Evolutionary conservation across 345 rosid species (phyloP).

Genomic region (Zanthoxylum bungeanum): DNA sequence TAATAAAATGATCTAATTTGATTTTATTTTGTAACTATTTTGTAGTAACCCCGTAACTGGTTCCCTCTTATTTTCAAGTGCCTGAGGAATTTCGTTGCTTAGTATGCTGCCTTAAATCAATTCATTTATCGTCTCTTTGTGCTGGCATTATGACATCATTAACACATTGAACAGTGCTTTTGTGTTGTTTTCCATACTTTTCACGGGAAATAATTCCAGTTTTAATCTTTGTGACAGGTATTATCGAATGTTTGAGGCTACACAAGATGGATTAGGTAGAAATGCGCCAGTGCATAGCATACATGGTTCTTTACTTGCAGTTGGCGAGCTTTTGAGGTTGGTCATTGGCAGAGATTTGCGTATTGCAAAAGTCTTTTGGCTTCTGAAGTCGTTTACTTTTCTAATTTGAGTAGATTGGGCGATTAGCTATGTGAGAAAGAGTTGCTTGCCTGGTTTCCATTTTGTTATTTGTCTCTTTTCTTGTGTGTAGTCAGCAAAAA

Average conservation of each 20-base stretch:
- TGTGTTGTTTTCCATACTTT: neutral
- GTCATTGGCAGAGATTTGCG: constrained; percentile 19
- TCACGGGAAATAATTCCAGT: neutral
- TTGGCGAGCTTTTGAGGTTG: constrained; percentile 95
- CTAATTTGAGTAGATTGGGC: constrained; percentile 3
- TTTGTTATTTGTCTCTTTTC: neutral
- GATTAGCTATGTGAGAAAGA: neutral
- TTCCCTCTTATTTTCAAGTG: neutral
- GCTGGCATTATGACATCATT: neutral
- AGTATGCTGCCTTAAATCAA: neutral
- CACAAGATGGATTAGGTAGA: constrained; percentile 94
- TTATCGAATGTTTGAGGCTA: constrained; percentile 98
- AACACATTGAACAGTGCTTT: neutral
- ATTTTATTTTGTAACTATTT: neutral
- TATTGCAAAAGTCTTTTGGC: neutral
- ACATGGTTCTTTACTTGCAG: constrained; percentile 98
- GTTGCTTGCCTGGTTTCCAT: neutral
- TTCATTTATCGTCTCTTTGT: neutral
- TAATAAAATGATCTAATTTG: neutral
- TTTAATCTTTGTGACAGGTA: constrained; percentile 55
- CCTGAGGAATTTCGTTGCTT: neutral
- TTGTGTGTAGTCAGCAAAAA: neutral
- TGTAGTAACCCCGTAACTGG: neutral
- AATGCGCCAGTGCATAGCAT: constrained; percentile 96
- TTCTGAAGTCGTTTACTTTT: neutral